A percentile compares a stretch with the other conserved stretches of the same genome.
These are phyloP conservation scores for Singerocomus inundabilis DNA, from an alignment of 1,284 basidiomycete species.

Conservation along the genomic window DNA sequence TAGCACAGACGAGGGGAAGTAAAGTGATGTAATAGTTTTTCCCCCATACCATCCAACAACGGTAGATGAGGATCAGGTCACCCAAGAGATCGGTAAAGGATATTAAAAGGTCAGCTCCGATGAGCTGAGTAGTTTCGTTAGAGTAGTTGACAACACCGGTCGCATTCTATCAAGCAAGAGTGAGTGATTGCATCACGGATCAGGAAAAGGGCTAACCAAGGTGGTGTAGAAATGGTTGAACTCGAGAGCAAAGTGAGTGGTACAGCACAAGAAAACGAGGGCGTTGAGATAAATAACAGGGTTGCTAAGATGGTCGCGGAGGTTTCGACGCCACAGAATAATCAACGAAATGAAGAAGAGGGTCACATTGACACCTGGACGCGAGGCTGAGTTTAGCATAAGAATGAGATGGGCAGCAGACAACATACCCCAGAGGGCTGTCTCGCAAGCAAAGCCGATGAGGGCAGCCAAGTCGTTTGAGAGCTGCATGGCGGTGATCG, in stretches of 20 bases:
- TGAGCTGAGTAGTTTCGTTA: slow-evolving; percentile 31
- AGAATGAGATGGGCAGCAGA: background rate
- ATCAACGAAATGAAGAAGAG: slow-evolving; percentile 28
- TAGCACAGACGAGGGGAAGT: slow-evolving; percentile 33
- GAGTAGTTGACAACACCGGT: slow-evolving; percentile 28
- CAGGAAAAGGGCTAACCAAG: slow-evolving; percentile 26
- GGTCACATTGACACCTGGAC: slow-evolving; percentile 24
- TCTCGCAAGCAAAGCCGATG: slow-evolving; percentile 35
- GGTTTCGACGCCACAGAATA: slow-evolving; percentile 18
- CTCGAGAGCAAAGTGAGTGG: slow-evolving; percentile 38
- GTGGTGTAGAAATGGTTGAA: slow-evolving; percentile 38
- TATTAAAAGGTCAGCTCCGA: slow-evolving; percentile 35
- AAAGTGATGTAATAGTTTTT: slow-evolving; percentile 31
- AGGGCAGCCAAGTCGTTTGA: slow-evolving; percentile 31
- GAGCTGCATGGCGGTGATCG: slow-evolving; percentile 6
- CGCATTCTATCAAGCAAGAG: slow-evolving; percentile 10
- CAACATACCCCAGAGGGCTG: slow-evolving; percentile 32
- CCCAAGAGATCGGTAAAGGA: slow-evolving; percentile 40
- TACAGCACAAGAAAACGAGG: slow-evolving; percentile 36
- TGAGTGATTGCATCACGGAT: slow-evolving; percentile 1
- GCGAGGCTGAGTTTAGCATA: background rate
- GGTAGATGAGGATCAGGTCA: slow-evolving; percentile 39
- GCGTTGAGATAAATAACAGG: slow-evolving; percentile 28
- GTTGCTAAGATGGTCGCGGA: slow-evolving; percentile 14
- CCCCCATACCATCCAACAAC: slow-evolving; percentile 41